Percentiles rank a stretch among this genome's conserved stretches.
phyloP scores from a whole-genome alignment of 768 basidiomycete genomes.

The Basidioascus undulatus region DNA sequence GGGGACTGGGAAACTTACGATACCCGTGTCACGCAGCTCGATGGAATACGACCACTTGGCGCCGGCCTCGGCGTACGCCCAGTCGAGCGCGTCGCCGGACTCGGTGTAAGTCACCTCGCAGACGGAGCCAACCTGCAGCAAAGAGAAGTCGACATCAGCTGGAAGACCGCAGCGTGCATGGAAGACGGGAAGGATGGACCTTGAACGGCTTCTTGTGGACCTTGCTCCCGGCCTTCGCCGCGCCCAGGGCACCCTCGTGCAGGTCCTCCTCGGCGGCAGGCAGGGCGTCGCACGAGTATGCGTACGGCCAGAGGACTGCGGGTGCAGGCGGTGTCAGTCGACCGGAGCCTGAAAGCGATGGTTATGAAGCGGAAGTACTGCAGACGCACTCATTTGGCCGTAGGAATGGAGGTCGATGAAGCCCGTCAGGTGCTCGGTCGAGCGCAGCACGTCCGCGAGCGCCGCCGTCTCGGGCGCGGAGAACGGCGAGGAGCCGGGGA shows the following conservation, averaged over 20 bases:
- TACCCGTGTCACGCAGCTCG: constrained; percentile 45
- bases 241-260: constrained; percentile 44
- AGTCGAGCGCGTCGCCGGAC: constrained; percentile 42
- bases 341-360: neutral
- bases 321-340: neutral
- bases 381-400: constrained; percentile 48
- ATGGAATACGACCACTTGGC: constrained; percentile 40
- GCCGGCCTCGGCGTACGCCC: constrained; percentile 32
- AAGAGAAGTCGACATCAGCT: constrained; percentile 14
- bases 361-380: neutral
- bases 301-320: constrained; percentile 53
- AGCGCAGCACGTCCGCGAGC: constrained; percentile 38
- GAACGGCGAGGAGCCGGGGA: constrained; percentile 47
- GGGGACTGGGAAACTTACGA: constrained; percentile 23
- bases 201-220: constrained; percentile 35
- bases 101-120: constrained; percentile 16
- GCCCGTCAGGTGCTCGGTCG: constrained; percentile 26
- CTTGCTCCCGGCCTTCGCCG: constrained; percentile 30
- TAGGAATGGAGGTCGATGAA: constrained; percentile 61
- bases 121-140: neutral
- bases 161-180: constrained; percentile 4
- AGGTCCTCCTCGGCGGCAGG: constrained; percentile 53
- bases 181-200: constrained; percentile 18
- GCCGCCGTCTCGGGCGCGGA: constrained; percentile 52
- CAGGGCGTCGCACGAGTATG: constrained; percentile 36